phyloP scores from a whole-genome alignment of 768 basidiomycete genomes.

The Mycena rosella region DNA sequence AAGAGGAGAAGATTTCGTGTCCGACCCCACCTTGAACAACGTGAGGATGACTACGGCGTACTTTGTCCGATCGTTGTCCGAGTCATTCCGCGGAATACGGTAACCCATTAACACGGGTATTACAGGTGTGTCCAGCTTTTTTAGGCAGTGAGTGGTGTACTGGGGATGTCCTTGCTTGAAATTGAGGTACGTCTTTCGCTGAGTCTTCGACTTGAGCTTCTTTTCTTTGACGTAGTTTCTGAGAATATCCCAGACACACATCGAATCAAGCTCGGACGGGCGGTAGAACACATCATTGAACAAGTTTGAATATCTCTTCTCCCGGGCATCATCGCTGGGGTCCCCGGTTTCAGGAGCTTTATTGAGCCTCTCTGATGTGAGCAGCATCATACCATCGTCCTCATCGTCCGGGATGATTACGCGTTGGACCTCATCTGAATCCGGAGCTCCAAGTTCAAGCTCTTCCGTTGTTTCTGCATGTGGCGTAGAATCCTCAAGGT shows the following conservation, averaged over 20 bases:
- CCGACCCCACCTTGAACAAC: constrained; percentile 17
- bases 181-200: constrained; percentile 16
- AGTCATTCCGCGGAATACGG: constrained; percentile 22
- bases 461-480: neutral
- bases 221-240: constrained; percentile 7
- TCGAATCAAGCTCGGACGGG: constrained; percentile 15
- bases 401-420: constrained; percentile 10
- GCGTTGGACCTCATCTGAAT: neutral
- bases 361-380: constrained; percentile 6
- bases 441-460: neutral
- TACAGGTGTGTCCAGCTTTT: constrained; percentile 9
- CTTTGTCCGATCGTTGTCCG: constrained; percentile 6
- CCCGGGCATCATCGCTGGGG: neutral
- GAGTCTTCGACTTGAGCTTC: constrained; percentile 18
- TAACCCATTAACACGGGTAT: constrained; percentile 19
- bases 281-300: constrained; percentile 32
- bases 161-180: constrained; percentile 30
- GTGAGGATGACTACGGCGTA: constrained; percentile 19
- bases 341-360: neutral
- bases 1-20: constrained; percentile 2
- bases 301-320: constrained; percentile 11
- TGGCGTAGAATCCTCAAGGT: neutral
- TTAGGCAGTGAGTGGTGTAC: constrained; percentile 21
- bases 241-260: constrained; percentile 26
- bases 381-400: constrained; percentile 9